phyloP scores from a whole-genome alignment of 352 stramenopile species.

The Pythium chondricola region DNA sequence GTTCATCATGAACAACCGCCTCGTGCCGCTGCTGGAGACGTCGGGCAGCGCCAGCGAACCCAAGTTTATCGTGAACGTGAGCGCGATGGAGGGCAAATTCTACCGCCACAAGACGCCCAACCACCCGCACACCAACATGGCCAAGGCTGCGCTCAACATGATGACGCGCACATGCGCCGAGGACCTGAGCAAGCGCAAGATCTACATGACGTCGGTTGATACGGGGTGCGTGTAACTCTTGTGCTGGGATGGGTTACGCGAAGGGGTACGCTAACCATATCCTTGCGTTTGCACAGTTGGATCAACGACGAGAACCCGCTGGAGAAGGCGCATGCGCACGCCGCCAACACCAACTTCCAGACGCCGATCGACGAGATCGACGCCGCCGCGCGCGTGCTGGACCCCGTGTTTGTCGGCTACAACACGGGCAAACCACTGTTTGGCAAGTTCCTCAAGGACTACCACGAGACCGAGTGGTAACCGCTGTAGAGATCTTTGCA shows the following conservation, averaged over 20 bases:
- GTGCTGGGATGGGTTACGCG: background rate
- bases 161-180: slow-evolving; percentile 95
- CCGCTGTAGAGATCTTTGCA: background rate
- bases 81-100: slow-evolving; percentile 98
- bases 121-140: slow-evolving; percentile 98
- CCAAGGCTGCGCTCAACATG: slow-evolving; percentile 98
- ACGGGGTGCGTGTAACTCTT: slow-evolving; percentile 67
- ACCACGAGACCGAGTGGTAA: slow-evolving; percentile 88
- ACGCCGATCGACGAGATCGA: slow-evolving; percentile 98
- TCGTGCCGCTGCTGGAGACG: slow-evolving; percentile 87
- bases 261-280: background rate
- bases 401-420: slow-evolving; percentile 92
- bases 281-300: slow-evolving; percentile 57
- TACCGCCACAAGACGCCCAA: slow-evolving; percentile 96
- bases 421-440: slow-evolving; percentile 58
- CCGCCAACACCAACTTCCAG: slow-evolving; percentile 91
- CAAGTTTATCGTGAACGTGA: slow-evolving; percentile 97
- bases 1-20: slow-evolving; percentile 94
- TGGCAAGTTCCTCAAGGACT: slow-evolving; percentile 88
- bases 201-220: slow-evolving; percentile 98
- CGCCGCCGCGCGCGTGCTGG: slow-evolving; percentile 91
- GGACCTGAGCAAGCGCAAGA: slow-evolving; percentile 90
- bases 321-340: slow-evolving; percentile 90
- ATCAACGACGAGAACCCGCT: slow-evolving; percentile 98
- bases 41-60: slow-evolving; percentile 31